Percentiles rank a stretch among this genome's conserved stretches.
Conservation (phyloP, 148 eudicot genomes). For the Gaultheria prostrata region DNA sequence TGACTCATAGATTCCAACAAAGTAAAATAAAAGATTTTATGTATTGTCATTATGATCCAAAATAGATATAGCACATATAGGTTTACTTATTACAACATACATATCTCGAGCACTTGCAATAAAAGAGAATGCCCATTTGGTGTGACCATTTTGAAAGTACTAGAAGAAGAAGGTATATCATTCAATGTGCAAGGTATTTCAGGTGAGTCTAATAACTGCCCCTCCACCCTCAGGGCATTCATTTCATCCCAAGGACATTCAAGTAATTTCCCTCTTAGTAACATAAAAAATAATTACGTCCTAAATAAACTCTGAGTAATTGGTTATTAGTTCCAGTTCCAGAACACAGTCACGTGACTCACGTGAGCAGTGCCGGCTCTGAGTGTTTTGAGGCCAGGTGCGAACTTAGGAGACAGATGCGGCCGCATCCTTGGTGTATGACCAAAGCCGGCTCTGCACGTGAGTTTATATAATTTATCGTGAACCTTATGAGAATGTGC, state of each 20-base stretch:
- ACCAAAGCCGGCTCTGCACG: no score
- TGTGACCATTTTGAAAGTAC: slow-evolving; percentile 1
- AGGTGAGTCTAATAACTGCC: slow-evolving; percentile 10
- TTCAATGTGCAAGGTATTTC: slow-evolving; percentile 18
- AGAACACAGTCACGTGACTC: no score
- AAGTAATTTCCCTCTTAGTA: neutral
- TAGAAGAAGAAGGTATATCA: slow-evolving; percentile 13
- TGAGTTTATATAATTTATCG: no score
- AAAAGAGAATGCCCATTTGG: slow-evolving; percentile 3
- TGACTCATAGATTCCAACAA: neutral
- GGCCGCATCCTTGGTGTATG: no score
- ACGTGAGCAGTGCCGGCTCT: no score
- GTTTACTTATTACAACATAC: neutral
- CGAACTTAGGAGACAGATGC: no score
- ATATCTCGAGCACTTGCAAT: neutral
- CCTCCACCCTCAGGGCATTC: neutral
- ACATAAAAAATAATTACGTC: neutral
- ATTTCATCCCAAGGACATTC: slow-evolving; percentile 11
- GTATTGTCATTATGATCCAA: neutral
- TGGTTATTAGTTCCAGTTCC: no score
- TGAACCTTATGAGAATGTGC: no score
- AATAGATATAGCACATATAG: neutral
- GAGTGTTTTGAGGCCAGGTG: no score
- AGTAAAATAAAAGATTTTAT: no score
- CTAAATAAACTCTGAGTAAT: neutral